Conservation (phyloP, 805 yeast species). For the Candida ulmi region DNA sequence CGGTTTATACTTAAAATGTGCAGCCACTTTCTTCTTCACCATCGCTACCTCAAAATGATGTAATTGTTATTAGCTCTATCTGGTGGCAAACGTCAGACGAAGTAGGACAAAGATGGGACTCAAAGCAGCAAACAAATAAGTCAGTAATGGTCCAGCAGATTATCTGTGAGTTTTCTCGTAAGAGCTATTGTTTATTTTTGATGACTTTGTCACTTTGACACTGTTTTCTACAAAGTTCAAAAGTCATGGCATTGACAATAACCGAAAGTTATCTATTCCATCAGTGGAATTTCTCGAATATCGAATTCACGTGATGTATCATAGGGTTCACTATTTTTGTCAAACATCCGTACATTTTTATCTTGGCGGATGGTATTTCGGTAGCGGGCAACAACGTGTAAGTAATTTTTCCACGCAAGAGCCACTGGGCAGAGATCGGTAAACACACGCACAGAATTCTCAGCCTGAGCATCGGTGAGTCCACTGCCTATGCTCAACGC, state of each 20-base stretch:
- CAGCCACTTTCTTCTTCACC: background rate
- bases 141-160: too few species aligned
- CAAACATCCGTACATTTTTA: background rate
- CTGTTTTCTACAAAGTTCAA: too few species aligned
- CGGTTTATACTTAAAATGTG: slow-evolving; percentile 9
- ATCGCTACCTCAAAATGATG: background rate
- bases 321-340: background rate
- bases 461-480: too few species aligned
- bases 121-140: too few species aligned
- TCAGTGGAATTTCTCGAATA: too few species aligned
- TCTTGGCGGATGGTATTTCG: background rate
- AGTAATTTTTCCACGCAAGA: background rate
- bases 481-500: background rate
- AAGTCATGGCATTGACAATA: too few species aligned
- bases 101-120: too few species aligned
- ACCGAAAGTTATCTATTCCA: slow-evolving; percentile 13
- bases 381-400: background rate
- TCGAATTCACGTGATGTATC: background rate
- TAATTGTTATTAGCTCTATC: too few species aligned
- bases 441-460: background rate
- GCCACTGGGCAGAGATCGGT: background rate
- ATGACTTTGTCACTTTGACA: too few species aligned
- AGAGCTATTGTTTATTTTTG: too few species aligned
- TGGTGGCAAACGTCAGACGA: too few species aligned
- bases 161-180: too few species aligned